Evolutionary conservation across 441 rosid genomes (phyloP), one percentile per base, ranked within the genome.

Genomic region (Mallotus japonicus): DNA sequence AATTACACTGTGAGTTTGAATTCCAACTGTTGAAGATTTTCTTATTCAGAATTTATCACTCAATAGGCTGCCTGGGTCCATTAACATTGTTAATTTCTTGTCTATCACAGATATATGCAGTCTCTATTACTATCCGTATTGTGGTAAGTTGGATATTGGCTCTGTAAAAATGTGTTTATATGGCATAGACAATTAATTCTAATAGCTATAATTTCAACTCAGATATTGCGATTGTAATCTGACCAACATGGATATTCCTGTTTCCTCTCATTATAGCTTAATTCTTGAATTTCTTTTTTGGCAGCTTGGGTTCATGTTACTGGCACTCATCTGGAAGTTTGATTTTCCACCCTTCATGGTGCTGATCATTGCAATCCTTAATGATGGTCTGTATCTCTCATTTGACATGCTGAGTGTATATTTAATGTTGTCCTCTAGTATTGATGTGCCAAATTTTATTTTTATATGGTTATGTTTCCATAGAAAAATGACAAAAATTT

Each of bases 271-370:
- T 16, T 24, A 37, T 40, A 37, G 6, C 55, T 46, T 3, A 6
- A 14, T 32, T 76, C 47, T 60, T 11, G 51, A 58, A 76, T 72
- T 60, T 28, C 14, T 53, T 51, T 53, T 19, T 3, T 44, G 16
- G 83, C 89, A 91, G 95, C 85, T 92, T 37, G 98, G 98, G 13
- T 92, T 92, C 84, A 78, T 90, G 87, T 87, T 92, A 19, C 73
- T 89, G 50, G 93, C 98, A 72, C 86, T 92, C 57, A 86, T 90
- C 63, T 92, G 96, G 98, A 75, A 85, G 84, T 92, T 88, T 49
- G 97, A 92, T 69, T 90, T 92, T 83, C 84, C 97, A 14, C 95
- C 97, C 8, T 92, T 92, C 88, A 92, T 90, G 98, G 90, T 92
- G 55, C 83, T 92, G 78, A 85, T 92, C 84, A 92, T 92, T 17